These are phyloP conservation scores for Solanum aculeatissimum DNA, from an alignment of 305 asterid species.

Conservation along the genomic window DNA sequence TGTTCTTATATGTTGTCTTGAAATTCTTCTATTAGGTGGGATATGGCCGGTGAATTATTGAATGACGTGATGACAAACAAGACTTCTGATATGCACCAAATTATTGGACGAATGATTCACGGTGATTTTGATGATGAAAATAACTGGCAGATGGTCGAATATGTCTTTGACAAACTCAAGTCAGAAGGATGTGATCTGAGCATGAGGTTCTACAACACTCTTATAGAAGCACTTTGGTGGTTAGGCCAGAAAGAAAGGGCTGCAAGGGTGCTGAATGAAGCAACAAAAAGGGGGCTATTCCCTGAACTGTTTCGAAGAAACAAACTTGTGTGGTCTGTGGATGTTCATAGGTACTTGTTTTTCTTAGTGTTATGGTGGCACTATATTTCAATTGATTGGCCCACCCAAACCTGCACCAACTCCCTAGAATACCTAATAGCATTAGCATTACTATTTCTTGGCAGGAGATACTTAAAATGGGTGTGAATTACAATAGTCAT, in stretches of 20 bases:
- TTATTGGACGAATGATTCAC: conserved; percentile 87
- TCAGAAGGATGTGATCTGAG: conserved; percentile 89
- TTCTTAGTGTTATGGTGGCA: not conserved
- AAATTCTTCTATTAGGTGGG: conserved; percentile 54
- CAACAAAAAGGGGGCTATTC: conserved; percentile 75
- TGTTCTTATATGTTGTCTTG: not conserved
- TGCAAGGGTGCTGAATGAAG: conserved; percentile 82
- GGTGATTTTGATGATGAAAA: conserved; percentile 71
- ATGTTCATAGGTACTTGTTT: conserved; percentile 74
- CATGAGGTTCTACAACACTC: conserved; percentile 68
- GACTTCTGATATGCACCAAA: conserved; percentile 73
- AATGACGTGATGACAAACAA: conserved; percentile 64
- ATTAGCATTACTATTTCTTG: not conserved
- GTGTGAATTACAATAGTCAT: not conserved
- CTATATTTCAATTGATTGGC: not conserved
- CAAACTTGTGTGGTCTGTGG: conserved; percentile 82
- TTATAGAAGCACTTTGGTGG: conserved; percentile 96
- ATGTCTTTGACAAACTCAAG: conserved; percentile 79
- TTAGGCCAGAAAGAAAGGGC: conserved; percentile 94
- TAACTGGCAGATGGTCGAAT: conserved; percentile 98
- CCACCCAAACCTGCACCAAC: not conserved
- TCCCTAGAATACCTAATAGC: not conserved
- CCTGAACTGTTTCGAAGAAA: conserved; percentile 74
- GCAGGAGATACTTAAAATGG: not conserved
- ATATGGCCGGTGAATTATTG: conserved; percentile 52